Base-by-base conservation (phyloP, 2,329 filamentous ascomycete species). In the Bipolaris gigantea region DNA sequence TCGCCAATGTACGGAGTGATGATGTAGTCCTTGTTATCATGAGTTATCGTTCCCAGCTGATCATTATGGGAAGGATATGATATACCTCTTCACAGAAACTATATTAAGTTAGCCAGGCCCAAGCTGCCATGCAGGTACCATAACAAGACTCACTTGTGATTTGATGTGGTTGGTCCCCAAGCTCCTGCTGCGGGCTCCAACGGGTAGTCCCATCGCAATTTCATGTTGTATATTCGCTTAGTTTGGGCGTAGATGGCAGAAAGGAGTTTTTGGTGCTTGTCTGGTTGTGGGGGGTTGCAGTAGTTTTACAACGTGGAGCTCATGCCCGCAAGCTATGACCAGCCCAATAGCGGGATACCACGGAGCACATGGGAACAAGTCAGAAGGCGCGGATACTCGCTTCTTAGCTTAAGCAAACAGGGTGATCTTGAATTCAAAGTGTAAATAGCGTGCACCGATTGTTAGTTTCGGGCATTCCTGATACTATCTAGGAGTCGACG, bases 1-100 rank as follows among this genome's bases (percentile, higher is more conserved):
- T 84, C 81, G 30, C 78, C 81, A 43, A 83, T 72, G 61, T 83
- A 83, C 3, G 68, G 62, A 2, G 79, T 81, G 48, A 83, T 68
- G 48, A 76, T 78, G 60, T 82, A 85, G 64, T 85, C 83, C 73
- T 86, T 30, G 3, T 18, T 18, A 16, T 1, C 8, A 9, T 59
- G 11, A 62, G 39, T 10, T 40, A 13, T 49, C 2, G 8, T 2
- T 9, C 15, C 27, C 27, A 4, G 3, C 4, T 30, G 13, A 30
- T 13, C 27, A 30, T 30, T 30, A 30, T 16, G 15, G 15, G n/a
- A 7, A 10, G 19, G 5, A 16, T 3, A 30, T 33, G 3, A 41
- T 33, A 34, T 63, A 71, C 71, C 55, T 74, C 71, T 60, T 74
- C 72, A 56, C 72, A 74, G 44, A 74, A 74, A 52, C 71, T 73